Conservation (phyloP, 768 basidiomycete species). For the Podaxis sp. region DNA sequence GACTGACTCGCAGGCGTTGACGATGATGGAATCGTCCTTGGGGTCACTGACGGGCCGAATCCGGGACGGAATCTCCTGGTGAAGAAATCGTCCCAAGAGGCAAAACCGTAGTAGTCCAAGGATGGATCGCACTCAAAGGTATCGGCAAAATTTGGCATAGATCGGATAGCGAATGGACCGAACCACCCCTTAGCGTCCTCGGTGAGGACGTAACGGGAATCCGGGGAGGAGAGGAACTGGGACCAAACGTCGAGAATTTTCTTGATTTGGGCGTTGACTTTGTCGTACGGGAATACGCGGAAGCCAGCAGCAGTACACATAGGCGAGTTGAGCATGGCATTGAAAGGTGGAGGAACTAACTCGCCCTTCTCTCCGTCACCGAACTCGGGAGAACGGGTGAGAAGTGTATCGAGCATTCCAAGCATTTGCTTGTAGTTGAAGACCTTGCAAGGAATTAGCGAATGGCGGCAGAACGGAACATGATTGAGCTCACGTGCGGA, state of each 20-base stretch:
- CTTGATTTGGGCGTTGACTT: constrained; percentile 17
- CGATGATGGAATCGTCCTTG: constrained; percentile 30
- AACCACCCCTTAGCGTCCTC: constrained; percentile 24
- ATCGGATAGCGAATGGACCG: constrained; percentile 20
- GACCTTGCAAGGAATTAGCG: neutral
- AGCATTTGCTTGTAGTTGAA: constrained; percentile 5
- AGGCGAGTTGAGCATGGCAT: constrained; percentile 13
- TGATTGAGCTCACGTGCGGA: constrained; percentile 9
- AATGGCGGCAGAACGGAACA: neutral
- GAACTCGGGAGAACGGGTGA: constrained; percentile 4
- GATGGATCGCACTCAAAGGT: constrained; percentile 37
- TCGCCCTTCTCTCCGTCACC: neutral
- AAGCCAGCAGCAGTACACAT: constrained; percentile 16
- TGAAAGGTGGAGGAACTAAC: constrained; percentile 8
- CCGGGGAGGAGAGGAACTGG: constrained; percentile 35
- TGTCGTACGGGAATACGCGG: constrained; percentile 14
- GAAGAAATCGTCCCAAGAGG: constrained; percentile 56
- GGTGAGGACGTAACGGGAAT: constrained; percentile 34
- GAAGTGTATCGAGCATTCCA: neutral
- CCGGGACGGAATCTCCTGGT: constrained; percentile 34
- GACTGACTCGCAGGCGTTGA: constrained; percentile 54
- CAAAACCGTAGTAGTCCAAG: constrained; percentile 39
- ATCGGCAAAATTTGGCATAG: constrained; percentile 26
- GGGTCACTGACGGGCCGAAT: constrained; percentile 33
- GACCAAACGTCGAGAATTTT: constrained; percentile 44